Base-by-base conservation (phyloP, 1,139 yeast genomes). In the Blastobotrys arbuscula region DNA sequence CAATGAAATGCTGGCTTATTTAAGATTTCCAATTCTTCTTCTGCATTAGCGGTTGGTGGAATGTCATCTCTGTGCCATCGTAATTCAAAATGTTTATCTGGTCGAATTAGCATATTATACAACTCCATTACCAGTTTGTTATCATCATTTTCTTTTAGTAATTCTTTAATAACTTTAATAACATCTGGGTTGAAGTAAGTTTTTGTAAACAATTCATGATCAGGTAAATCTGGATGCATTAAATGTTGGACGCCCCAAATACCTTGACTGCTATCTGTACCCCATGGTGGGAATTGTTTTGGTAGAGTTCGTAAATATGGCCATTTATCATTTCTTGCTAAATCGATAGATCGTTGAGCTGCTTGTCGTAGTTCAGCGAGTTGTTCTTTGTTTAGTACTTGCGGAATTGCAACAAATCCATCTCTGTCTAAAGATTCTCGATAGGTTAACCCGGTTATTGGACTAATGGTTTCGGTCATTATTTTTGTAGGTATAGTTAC, bases 261-360 rank as follows among this genome's bases (percentile, higher is more conserved):
- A 53, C 77, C 81, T 1, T 81, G 79, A 51, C 72, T 71, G 55
- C 71, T 75, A 55, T 75, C 74, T 53, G 68, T 66, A n/a, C 80
- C 80, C 81, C 82, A 77, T 13, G 82, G 81, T 2, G 82, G 81
- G 57, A 77, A 77, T 59, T 77, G 81, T 55, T 77, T 77, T n/a
- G 48, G 48, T 19, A 76, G 63, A 3, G 80, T 75, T 56, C 82
- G 68, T 10, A 77, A 79, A 43, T 72, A 68, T n/a, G 74, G 67
- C 81, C 81, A 77, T 9, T 74, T 65, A 2, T 81, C 81, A 8
- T 64, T 70, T 40, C 82, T 66, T 19, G 80, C 79, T 37, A 67
- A 57, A 34, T 71, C 64, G 24, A 77, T 71, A 15, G 76, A 66
- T n/a, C 59, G 56, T 47, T 73, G 68, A 1, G 80, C 67, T 0